These are phyloP conservation scores for Coffea humblotiana DNA, from an alignment of 305 asterid species.

Conservation along the genomic window DNA sequence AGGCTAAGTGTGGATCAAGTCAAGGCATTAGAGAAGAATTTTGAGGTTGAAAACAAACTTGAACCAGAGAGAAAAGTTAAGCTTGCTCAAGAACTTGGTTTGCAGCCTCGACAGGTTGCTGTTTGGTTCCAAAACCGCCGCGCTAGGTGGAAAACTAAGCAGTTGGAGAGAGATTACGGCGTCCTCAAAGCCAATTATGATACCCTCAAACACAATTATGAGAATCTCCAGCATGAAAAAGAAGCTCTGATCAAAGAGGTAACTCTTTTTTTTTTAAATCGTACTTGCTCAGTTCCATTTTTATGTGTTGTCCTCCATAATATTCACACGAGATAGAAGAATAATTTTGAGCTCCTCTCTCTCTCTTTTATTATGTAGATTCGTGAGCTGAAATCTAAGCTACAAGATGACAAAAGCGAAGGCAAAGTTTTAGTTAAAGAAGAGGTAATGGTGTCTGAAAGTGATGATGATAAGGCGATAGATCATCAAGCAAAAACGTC, in stretches of 20 bases:
- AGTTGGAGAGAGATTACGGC: constrained; percentile 76
- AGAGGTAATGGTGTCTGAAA: constrained; percentile 47
- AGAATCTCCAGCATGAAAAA: constrained; percentile 57
- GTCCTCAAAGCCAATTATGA: constrained; percentile 68
- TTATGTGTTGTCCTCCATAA: too few species aligned
- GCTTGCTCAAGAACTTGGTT: constrained; percentile 77
- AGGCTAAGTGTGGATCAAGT: constrained; percentile 74
- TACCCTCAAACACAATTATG: constrained; percentile 55
- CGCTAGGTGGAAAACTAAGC: constrained; percentile 91
- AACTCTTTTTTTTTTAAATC: not conserved
- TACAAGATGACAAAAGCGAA: constrained; percentile 36
- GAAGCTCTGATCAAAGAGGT: constrained; percentile 65
- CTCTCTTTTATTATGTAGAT: constrained; percentile 35
- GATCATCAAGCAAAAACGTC: constrained; percentile 4
- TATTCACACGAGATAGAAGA: not conserved
- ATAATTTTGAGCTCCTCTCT: not conserved
- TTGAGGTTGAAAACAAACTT: constrained; percentile 87
- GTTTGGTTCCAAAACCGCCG: constrained; percentile 98
- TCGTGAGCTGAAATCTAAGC: constrained; percentile 58
- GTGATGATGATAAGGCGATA: constrained; percentile 25
- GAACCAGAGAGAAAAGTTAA: constrained; percentile 85
- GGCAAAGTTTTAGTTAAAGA: constrained; percentile 46
- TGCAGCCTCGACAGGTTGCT: constrained; percentile 97
- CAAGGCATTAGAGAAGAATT: constrained; percentile 82
- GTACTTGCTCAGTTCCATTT: too few species aligned